These are phyloP conservation scores for Lagenaria siceraria DNA, from an alignment of 306 rosid species.

Conservation along the genomic window DNA sequence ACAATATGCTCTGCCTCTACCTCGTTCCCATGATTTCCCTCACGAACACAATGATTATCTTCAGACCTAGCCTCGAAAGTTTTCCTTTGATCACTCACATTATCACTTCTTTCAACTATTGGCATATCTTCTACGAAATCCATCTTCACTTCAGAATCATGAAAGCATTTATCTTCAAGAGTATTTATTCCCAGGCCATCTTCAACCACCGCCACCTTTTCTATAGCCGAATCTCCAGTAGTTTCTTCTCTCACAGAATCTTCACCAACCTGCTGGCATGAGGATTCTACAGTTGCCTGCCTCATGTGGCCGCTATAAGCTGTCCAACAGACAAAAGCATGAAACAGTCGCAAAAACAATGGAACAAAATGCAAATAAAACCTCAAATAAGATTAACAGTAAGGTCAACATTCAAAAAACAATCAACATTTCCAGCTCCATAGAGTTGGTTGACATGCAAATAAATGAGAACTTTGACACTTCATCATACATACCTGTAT, in stretches of 20 bases:
- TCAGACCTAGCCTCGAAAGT: background rate
- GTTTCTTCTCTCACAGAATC: slow-evolving; percentile 9
- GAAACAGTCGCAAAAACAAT: background rate
- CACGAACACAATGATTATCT: slow-evolving; percentile 11
- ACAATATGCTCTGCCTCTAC: slow-evolving; percentile 18
- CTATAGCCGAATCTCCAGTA: background rate
- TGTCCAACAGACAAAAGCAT: slow-evolving; percentile 11
- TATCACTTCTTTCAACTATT: slow-evolving; percentile 18
- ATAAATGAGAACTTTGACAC: background rate
- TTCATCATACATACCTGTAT: background rate
- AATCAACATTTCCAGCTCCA: background rate
- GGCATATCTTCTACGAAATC: slow-evolving; percentile 14
- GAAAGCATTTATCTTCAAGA: slow-evolving; percentile 3
- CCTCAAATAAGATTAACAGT: background rate
- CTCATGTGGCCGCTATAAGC: slow-evolving; percentile 19
- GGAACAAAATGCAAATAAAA: background rate
- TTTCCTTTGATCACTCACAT: slow-evolving; percentile 1
- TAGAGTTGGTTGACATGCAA: background rate
- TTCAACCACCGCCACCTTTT: slow-evolving; percentile 7
- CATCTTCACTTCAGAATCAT: slow-evolving; percentile 1
- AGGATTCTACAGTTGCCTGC: slow-evolving; percentile 20
- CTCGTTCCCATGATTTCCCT: slow-evolving; percentile 18
- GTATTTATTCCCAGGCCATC: slow-evolving; percentile 16
- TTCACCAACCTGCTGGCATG: background rate
- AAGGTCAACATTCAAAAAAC: background rate